Base-by-base conservation (phyloP, 495 filamentous ascomycete genomes). In the Penicillium canariense region DNA sequence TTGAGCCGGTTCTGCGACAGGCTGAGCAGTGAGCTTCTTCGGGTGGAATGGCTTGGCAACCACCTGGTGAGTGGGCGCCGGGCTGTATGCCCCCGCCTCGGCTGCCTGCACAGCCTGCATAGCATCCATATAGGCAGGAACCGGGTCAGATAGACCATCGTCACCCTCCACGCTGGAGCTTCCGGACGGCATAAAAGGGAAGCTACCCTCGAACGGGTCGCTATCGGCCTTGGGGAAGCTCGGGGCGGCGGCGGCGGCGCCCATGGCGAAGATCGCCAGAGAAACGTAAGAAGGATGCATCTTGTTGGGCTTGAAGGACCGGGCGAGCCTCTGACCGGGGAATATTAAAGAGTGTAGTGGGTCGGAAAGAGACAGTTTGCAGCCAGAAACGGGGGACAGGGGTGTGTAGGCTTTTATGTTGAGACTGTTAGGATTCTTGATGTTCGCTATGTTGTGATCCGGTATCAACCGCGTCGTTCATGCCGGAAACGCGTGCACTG, bases 231-330 rank as follows among this genome's bases (percentile, higher is more conserved):
- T 53, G 9, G 58, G 59, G 27, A 55, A 52, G 14, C 54, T 50
- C 4, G 65, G 65, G 0, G 62, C 59, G 5, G 62, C 65, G n/a
- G 62, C 65, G n/a, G 48, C 38, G 18, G 62, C 65, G 28, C 51
- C 48, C 40, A 63, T 11, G 59, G 62, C 65, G 27, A 68, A 53
- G 36, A 61, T 17, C 15, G 56, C 65, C 56, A 68, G 31, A 20
- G 65, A 62, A 34, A 68, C 10, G 43, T 65, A 68, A n/a, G 61
- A 54, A 20, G 46, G 31, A 30, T 58, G 65, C 65, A 68, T 66
- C 5, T 44, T 50, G 46, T 38, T n/a, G 35, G 27, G 20, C 25
- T 22, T 26, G 27, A 43, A 42, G 42, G 34, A 36, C 20, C n/a
- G 15, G 8, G 18, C 11, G 30, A 50, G 31, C 22, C 50, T 50